Conservation (phyloP, 768 basidiomycete species). For the Mycena galericulata region DNA sequence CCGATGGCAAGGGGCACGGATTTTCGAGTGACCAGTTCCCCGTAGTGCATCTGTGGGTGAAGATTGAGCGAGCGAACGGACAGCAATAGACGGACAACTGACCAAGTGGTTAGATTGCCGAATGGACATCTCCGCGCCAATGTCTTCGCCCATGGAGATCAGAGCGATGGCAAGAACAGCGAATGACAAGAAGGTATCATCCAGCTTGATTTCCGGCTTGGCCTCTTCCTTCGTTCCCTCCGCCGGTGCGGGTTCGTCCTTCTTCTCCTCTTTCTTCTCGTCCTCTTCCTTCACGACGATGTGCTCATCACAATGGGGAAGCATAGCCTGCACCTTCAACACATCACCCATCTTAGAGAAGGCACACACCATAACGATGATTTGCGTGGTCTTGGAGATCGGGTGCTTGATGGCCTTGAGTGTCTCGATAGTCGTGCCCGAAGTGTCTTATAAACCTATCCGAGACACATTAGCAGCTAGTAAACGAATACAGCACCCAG, state of each 20-base stretch:
- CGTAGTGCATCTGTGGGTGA: conserved; percentile 92
- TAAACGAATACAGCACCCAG: not conserved
- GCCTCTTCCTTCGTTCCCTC: conserved; percentile 54
- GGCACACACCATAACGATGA: conserved; percentile 93
- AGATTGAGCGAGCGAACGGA: conserved; percentile 33
- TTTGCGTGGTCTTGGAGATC: conserved; percentile 89
- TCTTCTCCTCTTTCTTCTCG: conserved; percentile 69
- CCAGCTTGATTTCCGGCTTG: conserved; percentile 56
- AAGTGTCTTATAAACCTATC: conserved; percentile 89
- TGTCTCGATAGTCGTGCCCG: conserved; percentile 93
- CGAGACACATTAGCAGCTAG: conserved; percentile 19
- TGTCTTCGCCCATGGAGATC: conserved; percentile 98
- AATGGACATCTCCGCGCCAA: conserved; percentile 96
- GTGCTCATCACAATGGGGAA: conserved; percentile 95
- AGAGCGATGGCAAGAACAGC: conserved; percentile 94
- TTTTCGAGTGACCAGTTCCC: conserved; percentile 92
- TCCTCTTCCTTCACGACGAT: conserved; percentile 72
- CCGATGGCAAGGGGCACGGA: conserved; percentile 95
- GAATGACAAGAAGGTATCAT: conserved; percentile 91
- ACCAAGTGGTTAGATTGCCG: conserved; percentile 98
- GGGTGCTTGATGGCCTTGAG: conserved; percentile 97
- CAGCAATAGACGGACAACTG: conserved; percentile 39
- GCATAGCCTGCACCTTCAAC: conserved; percentile 89
- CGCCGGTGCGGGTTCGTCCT: conserved; percentile 53
- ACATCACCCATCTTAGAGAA: conserved; percentile 97